Base-by-base conservation (phyloP, 78 protist genomes). In the Trichosphaerium sp. region DNA sequence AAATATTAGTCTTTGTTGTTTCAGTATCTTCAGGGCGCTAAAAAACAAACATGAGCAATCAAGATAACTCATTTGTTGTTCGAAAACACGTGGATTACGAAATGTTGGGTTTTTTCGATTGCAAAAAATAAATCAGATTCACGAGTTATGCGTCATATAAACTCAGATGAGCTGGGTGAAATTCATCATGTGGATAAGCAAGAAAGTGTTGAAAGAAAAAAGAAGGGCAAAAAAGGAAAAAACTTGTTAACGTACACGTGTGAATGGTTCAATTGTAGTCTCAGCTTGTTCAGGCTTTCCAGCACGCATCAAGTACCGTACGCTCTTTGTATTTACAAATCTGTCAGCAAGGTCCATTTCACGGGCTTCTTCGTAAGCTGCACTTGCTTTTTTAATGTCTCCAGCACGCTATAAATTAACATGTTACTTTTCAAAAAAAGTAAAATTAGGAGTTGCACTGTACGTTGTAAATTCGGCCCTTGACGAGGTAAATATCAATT, bases 311-410 rank as follows among this genome's bases (percentile, higher is more conserved):
- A 49, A 3, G 69, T 78, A 78, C 61, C 67, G 69, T 28, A 28
- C 71, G 5, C 73, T 34, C 64, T 55, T 48, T 1, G 88, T 40
- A 76, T 89, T 89, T 49, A 88, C 31, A 41, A 39, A 85, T 3
- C 94, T 69, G 52, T 90, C 94, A 1, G 90, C 90, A n/a, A 70
- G 59, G 76, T 90, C 94, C 35, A 88, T 48, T 31, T 25, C 26
- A 10, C 93, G 78, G 6, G 91, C 93, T 0, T 0, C 1, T 21
- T 89, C 77, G 23, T 42, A 4, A 15, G 1, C 14, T 41, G 39
- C 70, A 0, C 78, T 23, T 1, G 94, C 94, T 1, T 3, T 35
- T 2, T 1, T 7, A 10, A 70, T 4, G 38, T 73, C 74, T 28
- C 91, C 91, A 8, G 39, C 73, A 25, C 66, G 82, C 89, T 81